Conservation (phyloP, 768 basidiomycete genomes). For the Floccularia luteovirens region DNA sequence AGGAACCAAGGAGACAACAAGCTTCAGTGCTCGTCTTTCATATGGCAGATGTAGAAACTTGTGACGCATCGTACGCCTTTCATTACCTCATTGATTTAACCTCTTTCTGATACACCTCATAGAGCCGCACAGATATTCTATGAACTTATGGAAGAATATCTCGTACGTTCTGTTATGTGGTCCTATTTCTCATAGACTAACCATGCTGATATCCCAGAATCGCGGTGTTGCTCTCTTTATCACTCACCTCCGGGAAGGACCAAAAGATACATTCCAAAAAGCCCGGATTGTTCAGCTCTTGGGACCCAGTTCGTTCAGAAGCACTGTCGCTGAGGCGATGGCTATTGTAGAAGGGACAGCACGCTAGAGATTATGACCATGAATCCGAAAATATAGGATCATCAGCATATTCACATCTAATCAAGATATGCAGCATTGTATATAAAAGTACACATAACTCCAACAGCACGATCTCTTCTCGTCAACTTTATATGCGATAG, state of each 20-base stretch:
- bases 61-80: conserved; percentile 82
- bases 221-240: conserved; percentile 45
- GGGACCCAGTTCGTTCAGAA: conserved; percentile 37
- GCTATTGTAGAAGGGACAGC: conserved; percentile 23
- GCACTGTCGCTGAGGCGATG: conserved; percentile 46
- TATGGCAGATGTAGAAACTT: conserved; percentile 83
- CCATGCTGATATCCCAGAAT: conserved; percentile 24
- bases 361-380: neutral
- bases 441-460: no score
- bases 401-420: neutral
- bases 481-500: no score
- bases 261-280: conserved; percentile 35
- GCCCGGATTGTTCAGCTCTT: conserved; percentile 45
- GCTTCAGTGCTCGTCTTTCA: conserved; percentile 85
- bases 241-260: conserved; percentile 35
- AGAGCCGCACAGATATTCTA: conserved; percentile 82
- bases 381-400: neutral
- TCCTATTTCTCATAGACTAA: neutral
- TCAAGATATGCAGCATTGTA: neutral
- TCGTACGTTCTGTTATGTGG: conserved; percentile 29
- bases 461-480: no score
- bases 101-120: conserved; percentile 6
- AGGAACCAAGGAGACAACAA: conserved; percentile 69
- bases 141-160: conserved; percentile 74
- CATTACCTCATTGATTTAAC: neutral